Conservation (phyloP, 176 grass and related monocot genomes). For the Avena sativa region DNA sequence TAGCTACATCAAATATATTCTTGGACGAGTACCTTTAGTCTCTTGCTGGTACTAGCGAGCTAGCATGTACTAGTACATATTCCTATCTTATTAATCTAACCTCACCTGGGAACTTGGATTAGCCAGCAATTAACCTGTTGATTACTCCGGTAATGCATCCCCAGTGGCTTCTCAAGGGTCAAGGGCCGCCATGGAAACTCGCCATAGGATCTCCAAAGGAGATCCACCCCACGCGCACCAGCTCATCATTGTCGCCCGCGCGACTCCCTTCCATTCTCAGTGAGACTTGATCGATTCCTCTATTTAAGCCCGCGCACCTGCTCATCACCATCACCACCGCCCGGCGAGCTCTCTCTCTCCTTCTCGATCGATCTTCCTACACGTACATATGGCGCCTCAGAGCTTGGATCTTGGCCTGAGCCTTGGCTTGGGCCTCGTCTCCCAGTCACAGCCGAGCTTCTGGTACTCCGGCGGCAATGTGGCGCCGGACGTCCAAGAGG, state of each 20-base stretch:
- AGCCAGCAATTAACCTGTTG: slow-evolving; percentile 30
- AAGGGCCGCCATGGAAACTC: slow-evolving; percentile 33
- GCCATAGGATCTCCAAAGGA: slow-evolving; percentile 41
- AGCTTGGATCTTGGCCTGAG: slow-evolving; percentile 66
- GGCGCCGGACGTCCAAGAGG: slow-evolving; percentile 33
- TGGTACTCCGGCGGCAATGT: slow-evolving; percentile 22
- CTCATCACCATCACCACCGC: slow-evolving; percentile 49
- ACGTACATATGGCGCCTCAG: slow-evolving; percentile 46
- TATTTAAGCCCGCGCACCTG: slow-evolving; percentile 50
- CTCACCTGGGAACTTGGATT: slow-evolving; percentile 54
- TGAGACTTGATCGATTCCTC: slow-evolving; percentile 37
- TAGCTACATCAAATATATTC: slow-evolving; percentile 1
- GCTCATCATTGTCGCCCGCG: slow-evolving; percentile 77
- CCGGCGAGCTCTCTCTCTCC: not conserved
- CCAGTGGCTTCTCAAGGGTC: slow-evolving; percentile 46
- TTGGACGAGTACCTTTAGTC: not conserved
- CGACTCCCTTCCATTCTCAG: not conserved
- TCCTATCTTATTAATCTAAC: not conserved
- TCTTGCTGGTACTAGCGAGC: not conserved
- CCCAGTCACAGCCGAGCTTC: slow-evolving; percentile 30
- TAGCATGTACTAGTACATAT: not conserved
- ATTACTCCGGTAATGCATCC: slow-evolving; percentile 30
- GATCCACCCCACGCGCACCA: slow-evolving; percentile 71
- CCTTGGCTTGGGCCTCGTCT: slow-evolving; percentile 57
- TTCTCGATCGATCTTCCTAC: not conserved